Percentiles rank a stretch among this genome's conserved stretches.
These are phyloP conservation scores for Apiospora malaysiana DNA, from an alignment of 2,329 filamentous ascomycete species.

Conservation along the genomic window DNA sequence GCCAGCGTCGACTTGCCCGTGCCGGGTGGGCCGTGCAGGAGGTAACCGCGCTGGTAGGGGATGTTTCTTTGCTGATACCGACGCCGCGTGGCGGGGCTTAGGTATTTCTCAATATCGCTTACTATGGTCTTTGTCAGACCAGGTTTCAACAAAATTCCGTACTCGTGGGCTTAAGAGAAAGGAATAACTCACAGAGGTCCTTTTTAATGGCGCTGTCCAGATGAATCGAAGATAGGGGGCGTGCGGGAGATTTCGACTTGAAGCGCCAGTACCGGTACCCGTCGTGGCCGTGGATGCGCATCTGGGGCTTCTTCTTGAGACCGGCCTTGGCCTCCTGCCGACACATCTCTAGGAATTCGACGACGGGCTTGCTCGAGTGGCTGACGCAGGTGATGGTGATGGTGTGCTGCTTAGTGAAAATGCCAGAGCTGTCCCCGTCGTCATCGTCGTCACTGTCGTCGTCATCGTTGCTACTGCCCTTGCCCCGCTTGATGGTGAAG, in stretches of 20 bases:
- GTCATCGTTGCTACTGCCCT: conserved; percentile 8
- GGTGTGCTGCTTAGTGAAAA: background rate
- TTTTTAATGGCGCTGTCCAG: conserved; percentile 14
- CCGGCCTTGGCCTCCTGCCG: background rate
- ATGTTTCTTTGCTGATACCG: conserved; percentile 18
- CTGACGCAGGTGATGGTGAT: conserved; percentile 11
- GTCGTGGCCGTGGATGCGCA: conserved; percentile 39
- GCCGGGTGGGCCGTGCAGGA: conserved; percentile 22
- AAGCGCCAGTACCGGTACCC: conserved; percentile 34
- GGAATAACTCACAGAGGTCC: background rate
- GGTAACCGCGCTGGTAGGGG: conserved; percentile 22
- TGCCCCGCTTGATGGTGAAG: conserved; percentile 30
- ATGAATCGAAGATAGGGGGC: conserved; percentile 30
- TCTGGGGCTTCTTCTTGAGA: conserved; percentile 1
- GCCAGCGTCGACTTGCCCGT: conserved; percentile 19
- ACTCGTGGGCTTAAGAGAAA: background rate
- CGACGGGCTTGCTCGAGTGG: conserved; percentile 7
- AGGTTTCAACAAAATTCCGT: background rate
- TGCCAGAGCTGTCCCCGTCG: background rate
- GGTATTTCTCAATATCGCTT: conserved; percentile 20
- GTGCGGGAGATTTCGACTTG: conserved; percentile 35
- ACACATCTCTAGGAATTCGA: conserved; percentile 17
- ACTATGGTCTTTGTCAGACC: background rate
- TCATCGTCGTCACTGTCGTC: conserved; percentile 13
- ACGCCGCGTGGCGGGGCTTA: conserved; percentile 15